Evolutionary conservation across 2,329 filamentous ascomycete species (phyloP).

Genomic region (Botryotinia calthae): DNA sequence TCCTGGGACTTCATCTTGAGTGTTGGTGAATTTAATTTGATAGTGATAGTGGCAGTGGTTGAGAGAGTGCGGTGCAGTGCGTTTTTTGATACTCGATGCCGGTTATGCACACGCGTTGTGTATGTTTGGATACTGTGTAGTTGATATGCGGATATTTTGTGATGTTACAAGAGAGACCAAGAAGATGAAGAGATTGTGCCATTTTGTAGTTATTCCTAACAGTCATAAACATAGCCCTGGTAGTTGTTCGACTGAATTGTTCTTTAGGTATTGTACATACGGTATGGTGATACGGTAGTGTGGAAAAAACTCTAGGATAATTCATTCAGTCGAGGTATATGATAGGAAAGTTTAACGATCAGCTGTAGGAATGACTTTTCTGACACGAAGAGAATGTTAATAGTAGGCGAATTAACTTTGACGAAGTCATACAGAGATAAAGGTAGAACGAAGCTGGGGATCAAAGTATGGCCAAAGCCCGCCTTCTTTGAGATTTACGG

Average conservation of each 20-base stretch:
- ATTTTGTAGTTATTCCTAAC: not conserved
- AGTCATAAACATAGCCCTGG: not conserved
- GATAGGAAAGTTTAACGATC: not conserved
- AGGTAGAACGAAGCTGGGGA: not conserved
- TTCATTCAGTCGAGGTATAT: not conserved
- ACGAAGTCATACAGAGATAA: not conserved
- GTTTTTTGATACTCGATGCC: not conserved
- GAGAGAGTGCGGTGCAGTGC: not conserved
- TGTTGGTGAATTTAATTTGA: not conserved
- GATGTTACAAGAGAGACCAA: too few species aligned
- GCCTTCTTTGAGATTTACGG: not conserved
- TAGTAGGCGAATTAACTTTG: not conserved
- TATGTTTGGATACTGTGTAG: not conserved
- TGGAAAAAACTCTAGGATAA: not conserved
- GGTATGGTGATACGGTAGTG: not conserved
- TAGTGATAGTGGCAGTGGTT: not conserved
- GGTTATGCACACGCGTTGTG: not conserved
- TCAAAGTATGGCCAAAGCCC: not conserved
- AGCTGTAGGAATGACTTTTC: not conserved
- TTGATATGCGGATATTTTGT: not conserved
- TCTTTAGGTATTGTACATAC: not conserved
- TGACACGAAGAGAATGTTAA: not conserved
- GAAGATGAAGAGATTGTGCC: not conserved
- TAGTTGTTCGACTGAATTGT: not conserved
- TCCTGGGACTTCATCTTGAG: not conserved